A percentile compares a stretch with the other conserved stretches of the same genome.
These are phyloP conservation scores for Candida sp. DNA, from an alignment of 1,139 yeast species.

Conservation along the genomic window DNA sequence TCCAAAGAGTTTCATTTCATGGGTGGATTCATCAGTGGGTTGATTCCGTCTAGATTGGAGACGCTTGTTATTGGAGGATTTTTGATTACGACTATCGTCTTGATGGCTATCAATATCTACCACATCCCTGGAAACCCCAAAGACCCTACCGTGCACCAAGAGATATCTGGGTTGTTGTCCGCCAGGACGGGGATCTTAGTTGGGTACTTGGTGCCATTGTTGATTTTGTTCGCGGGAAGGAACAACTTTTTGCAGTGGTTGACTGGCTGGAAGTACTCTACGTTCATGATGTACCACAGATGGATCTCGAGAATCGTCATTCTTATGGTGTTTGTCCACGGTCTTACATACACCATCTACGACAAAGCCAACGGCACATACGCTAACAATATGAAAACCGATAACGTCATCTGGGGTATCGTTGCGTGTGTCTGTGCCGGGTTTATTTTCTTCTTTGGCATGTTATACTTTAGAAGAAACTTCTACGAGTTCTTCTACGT, in stretches of 20 bases:
- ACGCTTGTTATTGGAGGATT: conserved; percentile 37
- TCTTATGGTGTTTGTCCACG: conserved; percentile 28
- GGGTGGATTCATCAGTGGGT: conserved; percentile 20
- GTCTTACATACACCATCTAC: conserved; percentile 22
- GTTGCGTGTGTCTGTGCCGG: conserved; percentile 37
- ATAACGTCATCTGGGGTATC: conserved; percentile 53
- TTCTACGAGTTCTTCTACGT: conserved; percentile 44
- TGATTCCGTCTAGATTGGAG: conserved; percentile 31
- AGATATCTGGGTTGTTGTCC: conserved; percentile 21
- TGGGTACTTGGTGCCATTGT: conserved; percentile 25
- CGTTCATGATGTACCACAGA: conserved; percentile 33
- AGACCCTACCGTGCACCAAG: conserved; percentile 15
- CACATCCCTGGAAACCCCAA: conserved; percentile 25
- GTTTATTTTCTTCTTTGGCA: conserved; percentile 36
- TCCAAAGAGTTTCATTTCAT: conserved; percentile 16
- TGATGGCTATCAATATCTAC: conserved; percentile 26
- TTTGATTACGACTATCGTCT: conserved; percentile 47
- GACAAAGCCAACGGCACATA: conserved; percentile 16
- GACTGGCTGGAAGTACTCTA: conserved; percentile 32
- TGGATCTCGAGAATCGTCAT: conserved; percentile 32
- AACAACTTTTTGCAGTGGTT: conserved; percentile 35
- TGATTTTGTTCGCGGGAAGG: conserved; percentile 35
- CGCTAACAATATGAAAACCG: conserved; percentile 14
- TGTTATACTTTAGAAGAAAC: conserved; percentile 37
- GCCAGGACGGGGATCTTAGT: conserved; percentile 34